Conservation (phyloP, 1,284 basidiomycete genomes). For the Porogramme epimiltina region DNA sequence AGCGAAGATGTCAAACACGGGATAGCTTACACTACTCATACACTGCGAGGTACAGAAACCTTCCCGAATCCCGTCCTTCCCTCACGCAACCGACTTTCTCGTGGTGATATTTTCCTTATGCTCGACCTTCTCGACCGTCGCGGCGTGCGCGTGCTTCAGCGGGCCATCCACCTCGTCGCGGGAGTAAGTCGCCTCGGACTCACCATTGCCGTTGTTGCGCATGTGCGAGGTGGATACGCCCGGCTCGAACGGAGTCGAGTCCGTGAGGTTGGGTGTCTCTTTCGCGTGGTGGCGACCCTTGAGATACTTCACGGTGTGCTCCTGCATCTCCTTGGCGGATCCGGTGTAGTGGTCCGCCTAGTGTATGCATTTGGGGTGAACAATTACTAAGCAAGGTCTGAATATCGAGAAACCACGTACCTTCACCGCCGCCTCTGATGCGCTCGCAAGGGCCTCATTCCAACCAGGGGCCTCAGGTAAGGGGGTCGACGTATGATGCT, state of each 20-base stretch:
- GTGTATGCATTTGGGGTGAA: neutral
- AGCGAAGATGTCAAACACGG: too few species aligned
- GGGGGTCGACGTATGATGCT: slow-evolving; percentile 54
- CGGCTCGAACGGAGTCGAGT: slow-evolving; percentile 15
- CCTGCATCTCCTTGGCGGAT: slow-evolving; percentile 35
- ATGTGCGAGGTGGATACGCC: slow-evolving; percentile 19
- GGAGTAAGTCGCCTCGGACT: slow-evolving; percentile 35
- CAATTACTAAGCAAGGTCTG: neutral
- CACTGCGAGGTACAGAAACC: too few species aligned
- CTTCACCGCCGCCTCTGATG: slow-evolving; percentile 73
- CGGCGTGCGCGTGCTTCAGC: slow-evolving; percentile 26
- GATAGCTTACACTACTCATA: too few species aligned
- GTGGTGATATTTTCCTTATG: slow-evolving; percentile 9
- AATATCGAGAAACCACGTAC: slow-evolving; percentile 33
- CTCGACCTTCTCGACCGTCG: slow-evolving; percentile 10
- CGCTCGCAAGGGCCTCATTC: slow-evolving; percentile 70
- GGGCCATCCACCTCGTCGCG: slow-evolving; percentile 48
- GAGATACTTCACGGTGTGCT: slow-evolving; percentile 41
- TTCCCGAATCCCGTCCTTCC: too few species aligned
- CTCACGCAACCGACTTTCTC: slow-evolving; percentile 4
- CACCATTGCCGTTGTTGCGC: slow-evolving; percentile 10
- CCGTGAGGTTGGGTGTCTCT: slow-evolving; percentile 20
- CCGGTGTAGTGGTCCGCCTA: slow-evolving; percentile 38
- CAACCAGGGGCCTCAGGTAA: slow-evolving; percentile 66
- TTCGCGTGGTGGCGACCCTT: slow-evolving; percentile 37